Percentiles rank a stretch among this genome's conserved stretches.
Conservation (phyloP, 257 asterid genomes). For the Solanum appendiculatum region DNA sequence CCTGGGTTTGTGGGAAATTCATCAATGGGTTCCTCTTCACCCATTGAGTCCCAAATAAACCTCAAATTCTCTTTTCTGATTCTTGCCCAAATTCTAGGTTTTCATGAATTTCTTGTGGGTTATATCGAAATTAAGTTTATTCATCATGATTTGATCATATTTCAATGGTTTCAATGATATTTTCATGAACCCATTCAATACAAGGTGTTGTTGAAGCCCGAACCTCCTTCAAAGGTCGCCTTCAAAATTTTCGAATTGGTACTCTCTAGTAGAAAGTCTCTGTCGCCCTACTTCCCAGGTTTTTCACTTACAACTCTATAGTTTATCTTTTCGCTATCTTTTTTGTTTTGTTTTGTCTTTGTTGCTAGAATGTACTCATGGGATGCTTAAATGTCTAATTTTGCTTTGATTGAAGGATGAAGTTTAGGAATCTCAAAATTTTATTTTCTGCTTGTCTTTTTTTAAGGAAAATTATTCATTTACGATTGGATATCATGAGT, state of each 20-base stretch:
- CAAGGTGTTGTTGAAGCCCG: conserved; percentile 87
- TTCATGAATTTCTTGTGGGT: too few species aligned
- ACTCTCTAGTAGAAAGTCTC: too few species aligned
- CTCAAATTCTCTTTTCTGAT: too few species aligned
- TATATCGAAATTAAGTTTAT: too few species aligned
- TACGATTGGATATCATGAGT: conserved; percentile 86
- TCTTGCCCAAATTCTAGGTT: too few species aligned
- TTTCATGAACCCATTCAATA: too few species aligned
- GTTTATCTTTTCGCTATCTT: too few species aligned
- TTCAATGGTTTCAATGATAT: too few species aligned
- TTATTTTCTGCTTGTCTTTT: background rate
- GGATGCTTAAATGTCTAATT: background rate
- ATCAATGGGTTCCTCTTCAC: too few species aligned
- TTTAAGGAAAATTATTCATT: conserved; percentile 66
- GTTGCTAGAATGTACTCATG: background rate
- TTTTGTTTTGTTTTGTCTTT: background rate
- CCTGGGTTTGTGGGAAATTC: too few species aligned
- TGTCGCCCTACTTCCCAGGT: conserved; percentile 91
- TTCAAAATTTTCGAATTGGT: conserved; percentile 75
- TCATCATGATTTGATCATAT: too few species aligned
- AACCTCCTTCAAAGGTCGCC: conserved; percentile 38
- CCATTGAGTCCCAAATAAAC: too few species aligned
- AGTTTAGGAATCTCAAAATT: background rate
- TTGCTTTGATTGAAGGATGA: background rate
- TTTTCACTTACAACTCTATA: background rate